Evolutionary conservation across 768 basidiomycete species (phyloP), one percentile per base, ranked within the genome.

Genomic region (Naganishia vishniacii): DNA sequence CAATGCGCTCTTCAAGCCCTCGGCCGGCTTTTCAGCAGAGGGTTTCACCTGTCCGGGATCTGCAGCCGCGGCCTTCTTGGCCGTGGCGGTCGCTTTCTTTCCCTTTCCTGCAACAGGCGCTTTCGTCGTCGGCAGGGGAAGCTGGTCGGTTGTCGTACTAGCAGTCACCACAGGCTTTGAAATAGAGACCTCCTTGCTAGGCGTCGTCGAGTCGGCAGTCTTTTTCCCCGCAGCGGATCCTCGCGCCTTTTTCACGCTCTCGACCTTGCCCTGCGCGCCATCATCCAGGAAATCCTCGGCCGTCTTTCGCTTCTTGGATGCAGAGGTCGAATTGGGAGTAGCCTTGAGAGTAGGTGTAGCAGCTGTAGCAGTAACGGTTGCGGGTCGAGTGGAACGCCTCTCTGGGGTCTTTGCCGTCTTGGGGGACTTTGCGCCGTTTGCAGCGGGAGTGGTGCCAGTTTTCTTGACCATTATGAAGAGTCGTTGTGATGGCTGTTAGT

Each of bases 271-370:
- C 18, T 69, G 67, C 3, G 69, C 69, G 9, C 65, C 60, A 1
- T 59, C 31, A 53, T 48, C 49, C 67, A 73, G 64, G 16, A 71
- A 70, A 32, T 73, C 73, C 49, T 71, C 74, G 28, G 74, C 72
- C 56, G 66, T 66, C 60, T 73, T 75, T 37, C 74, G 68, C 59
- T 75, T 75, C 62, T 68, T 68, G 23, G 72, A 71, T 44, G 70
- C 70, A 26, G 65, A 68, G 18, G 65, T 62, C 16, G 65, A 34
- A 20, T 56, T 56, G 34, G 32, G 66, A 23, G 70, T 68, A 26
- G 67, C 51, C n/a, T 25, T 37, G 26, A 48, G 49, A 29, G 48
- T 53, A 2, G 25, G 15, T 13, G 59, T 45, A 4, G 59, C 5
- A 49, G 6, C 48, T 7, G 48, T n/a, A 20, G 48, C 48, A 25